Evolutionary conservation across 257 asterid species (phyloP).

Genomic region (Solanum ossicruentum): DNA sequence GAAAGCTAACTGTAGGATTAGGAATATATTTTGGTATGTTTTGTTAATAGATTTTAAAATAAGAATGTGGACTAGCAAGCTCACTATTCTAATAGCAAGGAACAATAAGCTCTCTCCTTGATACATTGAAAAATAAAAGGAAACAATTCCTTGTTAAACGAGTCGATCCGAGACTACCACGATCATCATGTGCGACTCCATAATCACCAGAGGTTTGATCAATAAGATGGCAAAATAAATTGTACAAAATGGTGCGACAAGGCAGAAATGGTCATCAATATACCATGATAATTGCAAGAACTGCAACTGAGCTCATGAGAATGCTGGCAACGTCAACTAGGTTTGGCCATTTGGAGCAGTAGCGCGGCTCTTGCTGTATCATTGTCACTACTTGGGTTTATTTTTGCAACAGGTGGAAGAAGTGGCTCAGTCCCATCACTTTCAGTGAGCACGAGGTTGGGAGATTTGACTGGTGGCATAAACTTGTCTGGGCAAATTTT

Average conservation of each 20-base stretch:
- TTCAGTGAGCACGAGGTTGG: constrained; percentile 41
- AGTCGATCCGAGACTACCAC: neutral
- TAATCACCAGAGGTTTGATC: neutral
- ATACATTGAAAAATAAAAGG: neutral
- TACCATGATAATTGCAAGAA: constrained; percentile 22
- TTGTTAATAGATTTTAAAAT: too few relatives aligned
- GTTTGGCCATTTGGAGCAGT: constrained; percentile 38
- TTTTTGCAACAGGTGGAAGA: constrained; percentile 41
- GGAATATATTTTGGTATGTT: too few relatives aligned
- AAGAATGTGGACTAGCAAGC: neutral
- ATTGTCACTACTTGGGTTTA: constrained; percentile 15
- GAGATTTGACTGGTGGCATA: constrained; percentile 73
- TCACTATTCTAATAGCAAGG: too few relatives aligned
- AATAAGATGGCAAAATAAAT: neutral
- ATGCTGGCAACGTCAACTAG: constrained; percentile 19
- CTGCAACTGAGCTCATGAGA: constrained; percentile 21
- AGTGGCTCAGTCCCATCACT: constrained; percentile 50
- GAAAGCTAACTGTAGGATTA: too few relatives aligned
- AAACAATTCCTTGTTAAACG: neutral
- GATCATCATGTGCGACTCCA: neutral
- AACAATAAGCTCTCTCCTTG: neutral
- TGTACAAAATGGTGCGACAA: neutral
- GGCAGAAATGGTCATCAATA: constrained; percentile 4
- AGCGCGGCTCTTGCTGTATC: constrained; percentile 21
- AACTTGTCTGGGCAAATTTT: too few relatives aligned